Evolutionary conservation across 257 asterid genomes (phyloP), one percentile per base, ranked within the genome.

Genomic region (Petrea volubilis): DNA sequence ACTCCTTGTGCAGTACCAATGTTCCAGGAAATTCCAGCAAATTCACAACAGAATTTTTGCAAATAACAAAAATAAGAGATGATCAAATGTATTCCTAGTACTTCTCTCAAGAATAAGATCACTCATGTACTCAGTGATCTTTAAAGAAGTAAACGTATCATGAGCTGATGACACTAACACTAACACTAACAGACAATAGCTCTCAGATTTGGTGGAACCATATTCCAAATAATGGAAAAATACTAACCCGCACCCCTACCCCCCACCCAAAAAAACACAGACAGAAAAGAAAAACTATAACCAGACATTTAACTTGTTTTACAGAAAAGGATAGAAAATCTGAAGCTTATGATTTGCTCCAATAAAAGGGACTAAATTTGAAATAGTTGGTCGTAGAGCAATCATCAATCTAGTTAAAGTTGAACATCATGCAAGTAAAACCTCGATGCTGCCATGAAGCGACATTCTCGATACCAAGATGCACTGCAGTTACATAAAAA

Each of bases 71-170:
- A n/a, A 47, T 7, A 47, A 47, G n/a, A 47, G 25, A 57, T 43
- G 58, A 70, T 41, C 47, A 44, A 12, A 50, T 29, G 57, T 36
- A 55, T 55, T 38, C 47, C 51, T 49, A 24, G 36, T 63, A n/a
- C n/a, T n/a, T n/a, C n/a, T n/a, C 49, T 38, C 59, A 18, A 27
- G 59, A 47, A 41, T 51, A 73, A 63, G n/a, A 56, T 18, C 44
- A 61, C n/a, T 43, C 31, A 60, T 10, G 29, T 15, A 53, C 33
- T 21, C 10, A 28, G 31, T 4, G 17, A 17, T 15, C 1, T 25
- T 49, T 50, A 8, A 62, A 27, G 36, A 27, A 44, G 57, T 46
- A 53, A 25, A 55, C 41, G 9, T 29, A 29, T 4, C 60, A 52
- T 28, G 28, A 27, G 36, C 41, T 38, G 20, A 63, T 27, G 52